These are phyloP conservation scores for Alternaria atra DNA, from an alignment of 2,329 filamentous ascomycete species.

Conservation along the genomic window DNA sequence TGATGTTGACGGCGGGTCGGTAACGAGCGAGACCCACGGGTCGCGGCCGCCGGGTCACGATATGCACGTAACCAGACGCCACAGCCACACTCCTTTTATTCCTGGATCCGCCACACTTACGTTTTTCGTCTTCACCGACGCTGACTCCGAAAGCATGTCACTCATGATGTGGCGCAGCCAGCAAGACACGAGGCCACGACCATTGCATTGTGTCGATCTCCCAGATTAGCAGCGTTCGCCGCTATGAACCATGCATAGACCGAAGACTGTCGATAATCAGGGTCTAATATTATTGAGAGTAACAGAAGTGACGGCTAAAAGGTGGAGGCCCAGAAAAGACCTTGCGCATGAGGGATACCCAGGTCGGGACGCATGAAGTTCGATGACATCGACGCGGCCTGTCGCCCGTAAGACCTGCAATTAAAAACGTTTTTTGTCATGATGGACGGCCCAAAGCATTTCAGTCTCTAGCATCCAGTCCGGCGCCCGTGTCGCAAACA, in stretches of 20 bases:
- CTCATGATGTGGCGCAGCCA: conserved; percentile 32
- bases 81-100: conserved; percentile 18
- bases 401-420: conserved; percentile 25
- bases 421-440: conserved; percentile 15
- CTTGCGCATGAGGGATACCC: conserved; percentile 27
- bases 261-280: conserved; percentile 10
- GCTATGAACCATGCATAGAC: conserved; percentile 1
- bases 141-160: conserved; percentile 4
- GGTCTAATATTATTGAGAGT: conserved; percentile 10
- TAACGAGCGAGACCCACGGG: conserved; percentile 16
- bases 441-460: background rate
- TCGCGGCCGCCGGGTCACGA: conserved; percentile 12
- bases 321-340: conserved; percentile 26
- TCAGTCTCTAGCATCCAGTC: conserved; percentile 7
- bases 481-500: conserved; percentile 27
- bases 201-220: conserved; percentile 17
- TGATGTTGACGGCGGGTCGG: conserved; percentile 17
- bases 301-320: conserved; percentile 16
- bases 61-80: conserved; percentile 9
- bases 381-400: conserved; percentile 19
- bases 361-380: conserved; percentile 26
- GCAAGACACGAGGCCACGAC: conserved; percentile 14
- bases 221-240: conserved; percentile 6
- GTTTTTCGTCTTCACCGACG: conserved; percentile 11
- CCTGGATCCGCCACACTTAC: conserved; percentile 16